Evolutionary conservation across 495 filamentous ascomycete species (phyloP).

Genomic region (Lophiostoma macrostomum): DNA sequence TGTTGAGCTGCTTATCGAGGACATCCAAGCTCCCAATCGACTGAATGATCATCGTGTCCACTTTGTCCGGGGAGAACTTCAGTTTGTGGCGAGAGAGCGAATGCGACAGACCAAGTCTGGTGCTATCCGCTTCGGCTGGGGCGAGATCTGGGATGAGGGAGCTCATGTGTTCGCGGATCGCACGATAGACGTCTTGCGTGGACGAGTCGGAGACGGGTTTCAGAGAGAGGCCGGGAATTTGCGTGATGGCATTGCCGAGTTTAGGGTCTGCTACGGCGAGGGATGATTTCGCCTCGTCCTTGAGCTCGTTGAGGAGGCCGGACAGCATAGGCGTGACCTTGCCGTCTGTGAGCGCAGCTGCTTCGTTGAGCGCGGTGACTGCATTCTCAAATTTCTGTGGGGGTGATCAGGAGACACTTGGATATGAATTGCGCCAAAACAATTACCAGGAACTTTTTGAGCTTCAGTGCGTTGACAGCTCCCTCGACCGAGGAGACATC

Average conservation of each 20-base stretch:
- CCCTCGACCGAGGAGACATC: conserved; percentile 79
- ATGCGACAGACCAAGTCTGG: conserved; percentile 94
- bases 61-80: conserved; percentile 98
- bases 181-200: conserved; percentile 85
- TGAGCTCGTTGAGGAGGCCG: conserved; percentile 76
- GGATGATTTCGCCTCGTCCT: conserved; percentile 96
- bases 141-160: conserved; percentile 87
- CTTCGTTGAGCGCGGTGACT: conserved; percentile 80
- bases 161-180: conserved; percentile 84
- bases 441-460: conserved; percentile 75
- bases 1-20: conserved; percentile 97
- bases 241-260: conserved; percentile 87
- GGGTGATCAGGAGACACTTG: background rate
- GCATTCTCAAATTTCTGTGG: conserved; percentile 83
- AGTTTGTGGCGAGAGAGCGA: conserved; percentile 97
- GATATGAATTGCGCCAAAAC: background rate
- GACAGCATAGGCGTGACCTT: conserved; percentile 90
- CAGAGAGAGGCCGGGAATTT: conserved; percentile 82
- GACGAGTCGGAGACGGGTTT: conserved; percentile 81
- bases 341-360: conserved; percentile 79
- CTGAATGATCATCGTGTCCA: conserved; percentile 99
- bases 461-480: conserved; percentile 79
- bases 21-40: conserved; percentile 92
- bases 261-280: conserved; percentile 94
- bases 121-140: conserved; percentile 80